phyloP scores from a whole-genome alignment of 164 flowering plant genomes.

The Magnolia kwangsiensis region DNA sequence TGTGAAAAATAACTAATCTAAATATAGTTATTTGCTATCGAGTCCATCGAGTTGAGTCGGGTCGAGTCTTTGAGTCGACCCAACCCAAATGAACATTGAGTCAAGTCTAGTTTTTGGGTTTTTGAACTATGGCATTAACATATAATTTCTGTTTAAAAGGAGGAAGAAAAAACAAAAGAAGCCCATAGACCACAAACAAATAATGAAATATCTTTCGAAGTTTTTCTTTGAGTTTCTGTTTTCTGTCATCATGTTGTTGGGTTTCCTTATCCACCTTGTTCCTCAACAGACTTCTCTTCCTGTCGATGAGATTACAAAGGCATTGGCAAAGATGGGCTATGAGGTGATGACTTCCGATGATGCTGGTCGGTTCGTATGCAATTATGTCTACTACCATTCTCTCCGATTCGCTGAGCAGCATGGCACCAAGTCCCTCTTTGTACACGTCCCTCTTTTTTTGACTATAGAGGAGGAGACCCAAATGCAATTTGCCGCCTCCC shows the following conservation, averaged over 20 bases:
- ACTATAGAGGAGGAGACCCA: slow-evolving; percentile 85
- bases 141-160: background rate
- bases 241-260: background rate
- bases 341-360: slow-evolving; percentile 76
- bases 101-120: too few relatives aligned
- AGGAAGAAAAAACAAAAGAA: background rate
- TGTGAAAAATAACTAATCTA: too few relatives aligned
- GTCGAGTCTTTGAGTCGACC: too few relatives aligned
- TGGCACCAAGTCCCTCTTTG: slow-evolving; percentile 71
- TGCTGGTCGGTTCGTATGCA: slow-evolving; percentile 94
- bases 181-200: background rate
- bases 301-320: slow-evolving; percentile 58
- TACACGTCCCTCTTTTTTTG: slow-evolving; percentile 85
- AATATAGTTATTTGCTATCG: too few relatives aligned
- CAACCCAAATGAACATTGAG: too few relatives aligned
- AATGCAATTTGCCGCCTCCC: slow-evolving; percentile 78
- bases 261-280: background rate
- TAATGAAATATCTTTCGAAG: too few relatives aligned
- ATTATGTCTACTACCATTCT: slow-evolving; percentile 87
- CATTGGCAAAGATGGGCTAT: slow-evolving; percentile 65
- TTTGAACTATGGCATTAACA: too few relatives aligned
- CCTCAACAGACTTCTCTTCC: slow-evolving; percentile 64
- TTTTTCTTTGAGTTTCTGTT: too few relatives aligned
- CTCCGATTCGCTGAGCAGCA: slow-evolving; percentile 79
- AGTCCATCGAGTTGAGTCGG: too few relatives aligned